A percentile compares a stretch with the other conserved stretches of the same genome.
Conservation (phyloP, 495 filamentous ascomycete genomes). For the Aspergillus heteromorphus region DNA sequence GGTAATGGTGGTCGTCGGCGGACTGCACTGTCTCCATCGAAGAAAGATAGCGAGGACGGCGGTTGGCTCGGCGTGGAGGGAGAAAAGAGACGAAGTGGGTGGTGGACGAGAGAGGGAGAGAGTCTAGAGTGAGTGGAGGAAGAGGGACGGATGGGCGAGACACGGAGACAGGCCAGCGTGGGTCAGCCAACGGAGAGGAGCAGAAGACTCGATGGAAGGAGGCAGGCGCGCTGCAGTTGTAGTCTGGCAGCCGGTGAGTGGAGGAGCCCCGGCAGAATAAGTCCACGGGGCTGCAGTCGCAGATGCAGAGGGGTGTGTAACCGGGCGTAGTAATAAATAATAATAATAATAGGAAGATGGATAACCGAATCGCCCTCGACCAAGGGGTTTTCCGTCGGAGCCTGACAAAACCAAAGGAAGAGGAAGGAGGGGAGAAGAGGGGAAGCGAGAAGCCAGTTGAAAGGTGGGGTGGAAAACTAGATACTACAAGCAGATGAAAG, state of each 20-base stretch:
- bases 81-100: conserved; percentile 12
- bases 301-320: conserved; percentile 15
- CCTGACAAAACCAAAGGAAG: neutral
- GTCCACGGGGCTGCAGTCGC: conserved; percentile 15
- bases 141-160: conserved; percentile 1
- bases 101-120: neutral
- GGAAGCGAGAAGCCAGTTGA: neutral
- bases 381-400: neutral
- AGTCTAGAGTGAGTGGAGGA: conserved; percentile 1
- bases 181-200: conserved; percentile 11
- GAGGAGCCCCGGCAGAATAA: conserved; percentile 15
- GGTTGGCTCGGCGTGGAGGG: conserved; percentile 10
- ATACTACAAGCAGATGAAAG: neutral
- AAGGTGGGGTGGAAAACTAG: neutral
- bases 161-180: conserved; percentile 1
- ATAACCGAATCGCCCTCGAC: no score
- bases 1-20: conserved; percentile 14
- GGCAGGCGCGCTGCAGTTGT: conserved; percentile 15
- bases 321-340: conserved; percentile 11
- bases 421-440: neutral
- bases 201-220: conserved; percentile 5
- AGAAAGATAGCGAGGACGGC: conserved; percentile 8
- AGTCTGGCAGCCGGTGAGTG: conserved; percentile 23
- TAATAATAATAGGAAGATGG: neutral
- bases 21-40: conserved; percentile 26